Evolutionary conservation across 2,329 filamentous ascomycete species (phyloP), one percentile per base, ranked within the genome.

Genomic region (Fusarium hainanense): DNA sequence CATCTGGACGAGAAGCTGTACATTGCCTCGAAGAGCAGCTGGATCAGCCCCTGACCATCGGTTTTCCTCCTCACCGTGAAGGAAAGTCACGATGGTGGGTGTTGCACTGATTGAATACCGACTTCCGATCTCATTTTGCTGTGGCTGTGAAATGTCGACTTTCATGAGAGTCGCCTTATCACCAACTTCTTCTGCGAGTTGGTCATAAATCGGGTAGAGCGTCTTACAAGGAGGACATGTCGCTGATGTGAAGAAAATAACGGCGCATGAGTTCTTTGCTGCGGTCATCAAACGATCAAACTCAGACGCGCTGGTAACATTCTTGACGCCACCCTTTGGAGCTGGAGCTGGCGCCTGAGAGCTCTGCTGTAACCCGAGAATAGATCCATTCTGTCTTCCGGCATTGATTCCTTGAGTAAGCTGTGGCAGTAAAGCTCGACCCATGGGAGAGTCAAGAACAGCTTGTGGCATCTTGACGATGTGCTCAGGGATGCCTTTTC

Each of bases 241-340:
- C 4, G 92, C 88, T 6, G 93, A 97, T 0, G 95, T 98, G 82
- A 98, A 98, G 83, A 98, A 98, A 59, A 98, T 86, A 40, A 95
- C 88, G 0, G 93, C 93, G 64, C 91, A 93, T 1, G 91, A 90
- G 7, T 86, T 84, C 28, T 84, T 84, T 1, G 92, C 91, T 28
- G 90, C 87, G 7, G 81, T 79, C 7, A 90, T 79, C 5, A 79
- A 42, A 2, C 60, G 58, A 6, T 70, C 67, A 6, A 81, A 76
- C 7, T 82, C 77, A 4, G 75, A 48, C 14, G 70, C 58, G 23
- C 82, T 88, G 27, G 84, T 87, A 10, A 90, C 86, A 60, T 87
- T 86, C 61, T 87, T 86, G 20, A 97, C 92, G 34, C 66, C 23
- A 18, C 76, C 58, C 30, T 74, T 78, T 30, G 50, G 73, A n/a